A percentile compares a stretch with the other conserved stretches of the same genome.
Evolutionary conservation across 495 filamentous ascomycete species (phyloP).

Genomic region (Bathelium albidoporum): DNA sequence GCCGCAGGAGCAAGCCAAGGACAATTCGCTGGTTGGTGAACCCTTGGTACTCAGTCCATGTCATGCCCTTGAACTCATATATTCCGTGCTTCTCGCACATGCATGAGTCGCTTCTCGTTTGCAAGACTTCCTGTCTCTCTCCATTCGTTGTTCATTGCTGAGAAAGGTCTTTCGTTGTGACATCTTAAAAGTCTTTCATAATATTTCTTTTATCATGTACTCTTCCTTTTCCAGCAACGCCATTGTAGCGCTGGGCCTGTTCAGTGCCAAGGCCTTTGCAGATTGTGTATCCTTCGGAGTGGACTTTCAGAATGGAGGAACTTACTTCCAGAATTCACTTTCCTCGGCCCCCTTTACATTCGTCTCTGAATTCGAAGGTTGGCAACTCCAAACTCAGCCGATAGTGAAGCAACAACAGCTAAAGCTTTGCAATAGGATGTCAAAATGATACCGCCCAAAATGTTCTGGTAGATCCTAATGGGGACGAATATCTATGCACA

Average conservation of each 20-base stretch:
- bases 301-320: slow-evolving; percentile 28
- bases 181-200: neutral
- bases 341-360: slow-evolving; percentile 28
- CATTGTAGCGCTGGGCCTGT: neutral
- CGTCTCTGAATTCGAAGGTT: slow-evolving; percentile 24
- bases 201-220: neutral
- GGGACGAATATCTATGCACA: slow-evolving; percentile 25
- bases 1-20: neutral
- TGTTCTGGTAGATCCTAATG: slow-evolving; percentile 28
- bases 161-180: neutral
- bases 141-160: neutral
- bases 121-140: neutral
- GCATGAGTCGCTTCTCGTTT: neutral
- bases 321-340: slow-evolving; percentile 28
- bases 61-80: neutral
- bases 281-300: slow-evolving; percentile 25
- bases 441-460: slow-evolving; percentile 24
- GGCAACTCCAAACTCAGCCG: neutral
- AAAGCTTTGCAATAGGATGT: slow-evolving; percentile 18
- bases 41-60: neutral
- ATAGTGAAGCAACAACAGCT: neutral
- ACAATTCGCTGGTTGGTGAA: neutral
- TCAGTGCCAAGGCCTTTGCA: neutral
- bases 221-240: neutral
- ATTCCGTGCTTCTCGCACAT: neutral